Percentiles rank a stretch among this genome's conserved stretches.
phyloP scores from a whole-genome alignment of 2,329 filamentous ascomycete species.

The Madurella fahalii region DNA sequence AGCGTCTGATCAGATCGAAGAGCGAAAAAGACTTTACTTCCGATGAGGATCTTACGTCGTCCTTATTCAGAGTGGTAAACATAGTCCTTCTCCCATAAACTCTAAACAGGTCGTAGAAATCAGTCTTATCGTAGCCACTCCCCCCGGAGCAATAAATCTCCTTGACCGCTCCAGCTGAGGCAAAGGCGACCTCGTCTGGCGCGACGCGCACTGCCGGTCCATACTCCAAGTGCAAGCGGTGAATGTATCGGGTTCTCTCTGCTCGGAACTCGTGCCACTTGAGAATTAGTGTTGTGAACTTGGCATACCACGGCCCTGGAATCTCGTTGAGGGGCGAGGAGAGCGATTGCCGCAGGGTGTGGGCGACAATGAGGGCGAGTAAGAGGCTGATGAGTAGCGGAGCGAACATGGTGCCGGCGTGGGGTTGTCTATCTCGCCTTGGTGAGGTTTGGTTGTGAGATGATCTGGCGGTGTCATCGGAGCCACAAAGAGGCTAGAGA shows the following conservation, averaged over 20 bases:
- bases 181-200: slow-evolving; percentile 57
- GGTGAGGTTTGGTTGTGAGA: neutral
- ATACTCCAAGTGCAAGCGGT: slow-evolving; percentile 50
- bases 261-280: slow-evolving; percentile 55
- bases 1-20: neutral
- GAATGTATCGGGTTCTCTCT: slow-evolving; percentile 51
- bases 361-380: slow-evolving; percentile 11
- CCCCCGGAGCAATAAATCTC: slow-evolving; percentile 60
- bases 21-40: too few relatives aligned
- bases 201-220: slow-evolving; percentile 55
- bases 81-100: slow-evolving; percentile 51
- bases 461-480: neutral
- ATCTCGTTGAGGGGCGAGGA: slow-evolving; percentile 38
- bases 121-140: slow-evolving; percentile 62
- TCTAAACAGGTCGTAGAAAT: slow-evolving; percentile 59
- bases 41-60: slow-evolving; percentile 38
- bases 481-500: neutral
- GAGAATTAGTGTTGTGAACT: slow-evolving; percentile 47
- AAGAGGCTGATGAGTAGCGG: slow-evolving; percentile 9
- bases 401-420: slow-evolving; percentile 17
- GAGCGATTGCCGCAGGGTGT: slow-evolving; percentile 15
- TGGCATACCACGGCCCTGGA: slow-evolving; percentile 47
- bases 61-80: slow-evolving; percentile 56
- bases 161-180: slow-evolving; percentile 52
- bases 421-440: neutral